Conservation (phyloP, 2,329 filamentous ascomycete species). For the Phyllosticta capitalensis region DNA sequence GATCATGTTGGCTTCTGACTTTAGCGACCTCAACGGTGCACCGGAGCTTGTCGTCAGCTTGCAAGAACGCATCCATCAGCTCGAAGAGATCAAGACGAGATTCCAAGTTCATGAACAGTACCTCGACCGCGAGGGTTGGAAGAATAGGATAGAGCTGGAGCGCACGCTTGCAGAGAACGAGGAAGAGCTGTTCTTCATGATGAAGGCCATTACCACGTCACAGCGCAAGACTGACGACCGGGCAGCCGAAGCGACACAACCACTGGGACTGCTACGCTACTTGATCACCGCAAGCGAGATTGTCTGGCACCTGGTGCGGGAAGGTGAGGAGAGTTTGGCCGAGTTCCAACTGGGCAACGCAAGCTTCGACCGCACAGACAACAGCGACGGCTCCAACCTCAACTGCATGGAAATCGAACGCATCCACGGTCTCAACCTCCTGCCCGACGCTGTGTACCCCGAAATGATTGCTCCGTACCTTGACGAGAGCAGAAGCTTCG, state of each 20-base stretch:
- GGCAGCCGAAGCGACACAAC: constrained; percentile 51
- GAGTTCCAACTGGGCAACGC: constrained; percentile 89
- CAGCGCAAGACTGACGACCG: constrained; percentile 72
- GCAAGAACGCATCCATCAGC: constrained; percentile 83
- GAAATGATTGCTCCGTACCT: constrained; percentile 90
- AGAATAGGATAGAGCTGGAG: constrained; percentile 80
- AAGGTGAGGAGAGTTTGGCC: constrained; percentile 76
- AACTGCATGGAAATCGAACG: constrained; percentile 84
- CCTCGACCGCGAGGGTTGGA: constrained; percentile 82
- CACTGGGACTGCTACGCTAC: constrained; percentile 76
- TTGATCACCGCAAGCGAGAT: constrained; percentile 92
- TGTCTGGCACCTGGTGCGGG: constrained; percentile 91
- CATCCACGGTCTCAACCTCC: constrained; percentile 78
- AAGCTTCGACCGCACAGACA: constrained; percentile 90
- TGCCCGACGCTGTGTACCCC: constrained; percentile 85
- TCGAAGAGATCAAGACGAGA: constrained; percentile 92
- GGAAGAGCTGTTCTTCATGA: constrained; percentile 98
- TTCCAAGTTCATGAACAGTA: constrained; percentile 88
- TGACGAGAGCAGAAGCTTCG: constrained; percentile 46
- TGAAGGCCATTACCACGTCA: constrained; percentile 98
- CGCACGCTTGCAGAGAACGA: constrained; percentile 82
- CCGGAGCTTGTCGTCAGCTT: constrained; percentile 87
- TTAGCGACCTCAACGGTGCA: constrained; percentile 88
- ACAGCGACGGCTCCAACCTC: constrained; percentile 91
- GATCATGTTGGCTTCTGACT: constrained; percentile 98